Percentiles rank a stretch among this genome's conserved stretches.
Conservation (phyloP, 805 yeast genomes). For the Pichia pseudocactophila region DNA sequence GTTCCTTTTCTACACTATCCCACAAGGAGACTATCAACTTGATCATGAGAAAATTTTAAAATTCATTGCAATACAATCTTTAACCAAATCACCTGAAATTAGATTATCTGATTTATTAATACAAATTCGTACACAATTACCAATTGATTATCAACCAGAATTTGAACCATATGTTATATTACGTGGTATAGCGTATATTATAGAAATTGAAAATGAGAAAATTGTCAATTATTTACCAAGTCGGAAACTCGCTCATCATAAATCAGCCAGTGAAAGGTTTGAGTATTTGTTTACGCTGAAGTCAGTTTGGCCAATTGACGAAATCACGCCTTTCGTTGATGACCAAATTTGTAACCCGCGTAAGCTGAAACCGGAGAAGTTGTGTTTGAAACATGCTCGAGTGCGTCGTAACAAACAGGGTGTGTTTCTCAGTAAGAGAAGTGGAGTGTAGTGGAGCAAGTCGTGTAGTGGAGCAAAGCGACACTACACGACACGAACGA, state of each 20-base stretch:
- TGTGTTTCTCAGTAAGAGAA: neutral
- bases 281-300: slow-evolving; percentile 45
- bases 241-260: slow-evolving; percentile 30
- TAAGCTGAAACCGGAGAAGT: slow-evolving; percentile 41
- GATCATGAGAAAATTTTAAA: slow-evolving; percentile 14
- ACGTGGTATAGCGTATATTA: slow-evolving; percentile 26
- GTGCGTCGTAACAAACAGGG: slow-evolving; percentile 28
- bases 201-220: slow-evolving; percentile 3
- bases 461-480: no score
- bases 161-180: slow-evolving; percentile 47
- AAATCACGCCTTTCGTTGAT: slow-evolving; percentile 53
- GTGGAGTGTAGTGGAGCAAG: no score
- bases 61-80: slow-evolving; percentile 7
- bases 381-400: slow-evolving; percentile 55
- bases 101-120: slow-evolving; percentile 42
- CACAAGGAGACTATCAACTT: slow-evolving; percentile 2
- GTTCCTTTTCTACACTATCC: neutral
- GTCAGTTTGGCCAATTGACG: slow-evolving; percentile 51
- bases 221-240: neutral
- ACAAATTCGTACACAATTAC: slow-evolving; percentile 54
- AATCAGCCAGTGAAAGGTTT: slow-evolving; percentile 41
- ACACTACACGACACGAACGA: no score
- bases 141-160: slow-evolving; percentile 42
- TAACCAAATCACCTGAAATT: no score
- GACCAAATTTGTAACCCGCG: slow-evolving; percentile 35